Conservation (phyloP, 2,329 filamentous ascomycete species). For the Cylindrodendrum hubeiense region DNA sequence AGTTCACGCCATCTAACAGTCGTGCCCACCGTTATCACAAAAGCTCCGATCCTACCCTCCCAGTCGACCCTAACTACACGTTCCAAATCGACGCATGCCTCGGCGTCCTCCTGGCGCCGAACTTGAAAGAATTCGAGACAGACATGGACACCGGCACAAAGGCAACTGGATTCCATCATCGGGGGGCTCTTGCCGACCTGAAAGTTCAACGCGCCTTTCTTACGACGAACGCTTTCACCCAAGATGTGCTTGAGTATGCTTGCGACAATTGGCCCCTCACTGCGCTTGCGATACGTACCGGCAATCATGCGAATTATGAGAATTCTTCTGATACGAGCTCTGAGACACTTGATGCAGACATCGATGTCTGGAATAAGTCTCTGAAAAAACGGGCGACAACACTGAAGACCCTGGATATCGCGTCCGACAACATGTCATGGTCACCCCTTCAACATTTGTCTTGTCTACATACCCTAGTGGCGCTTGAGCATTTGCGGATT, state of each 20-base stretch:
- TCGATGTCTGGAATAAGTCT: neutral
- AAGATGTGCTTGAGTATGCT: neutral
- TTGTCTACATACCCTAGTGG: neutral
- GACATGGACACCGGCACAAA: neutral
- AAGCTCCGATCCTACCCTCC: neutral
- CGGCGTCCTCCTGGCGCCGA: neutral
- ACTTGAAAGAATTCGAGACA: neutral
- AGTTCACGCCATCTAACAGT: neutral
- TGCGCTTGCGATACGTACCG: neutral
- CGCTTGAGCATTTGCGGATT: neutral
- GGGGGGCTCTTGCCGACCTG: too few species aligned
- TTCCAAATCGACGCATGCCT: neutral
- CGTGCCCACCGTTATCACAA: neutral
- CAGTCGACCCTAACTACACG: neutral
- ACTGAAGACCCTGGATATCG: neutral
- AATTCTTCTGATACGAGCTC: neutral
- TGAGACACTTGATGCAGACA: neutral
- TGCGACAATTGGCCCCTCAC: neutral
- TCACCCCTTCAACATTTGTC: neutral
- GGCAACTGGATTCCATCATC: too few species aligned
- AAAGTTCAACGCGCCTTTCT: too few species aligned
- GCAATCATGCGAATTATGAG: fast-evolving
- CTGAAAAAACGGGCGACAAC: neutral
- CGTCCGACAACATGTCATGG: neutral
- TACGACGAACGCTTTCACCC: too few species aligned